Percentiles rank a stretch among this genome's conserved stretches.
Conservation (phyloP, 1,139 yeast species). For the Saccharomyces hybrid region DNA sequence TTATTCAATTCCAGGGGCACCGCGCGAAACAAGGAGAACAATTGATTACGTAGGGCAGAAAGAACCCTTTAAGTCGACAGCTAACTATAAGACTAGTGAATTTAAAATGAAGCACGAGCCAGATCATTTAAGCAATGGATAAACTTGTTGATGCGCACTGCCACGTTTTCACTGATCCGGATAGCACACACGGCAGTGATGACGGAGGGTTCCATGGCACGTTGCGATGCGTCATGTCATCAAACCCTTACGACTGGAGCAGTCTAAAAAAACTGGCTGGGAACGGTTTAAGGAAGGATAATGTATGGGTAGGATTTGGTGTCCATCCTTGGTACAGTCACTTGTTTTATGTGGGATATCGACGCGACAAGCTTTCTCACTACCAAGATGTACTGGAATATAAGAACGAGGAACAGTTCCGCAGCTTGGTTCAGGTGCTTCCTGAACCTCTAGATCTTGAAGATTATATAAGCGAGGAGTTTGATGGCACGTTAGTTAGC, state of each 20-base stretch:
- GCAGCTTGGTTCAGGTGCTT: constrained; percentile 40
- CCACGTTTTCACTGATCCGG: constrained; percentile 39
- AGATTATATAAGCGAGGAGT: constrained; percentile 34
- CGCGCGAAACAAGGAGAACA: constrained; percentile 3
- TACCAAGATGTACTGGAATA: constrained; percentile 40
- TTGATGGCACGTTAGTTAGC: constrained; percentile 30
- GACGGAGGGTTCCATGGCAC: constrained; percentile 2
- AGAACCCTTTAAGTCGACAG: not conserved
- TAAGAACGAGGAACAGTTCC: constrained; percentile 27
- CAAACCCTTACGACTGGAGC: constrained; percentile 45
- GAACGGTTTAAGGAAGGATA: constrained; percentile 27
- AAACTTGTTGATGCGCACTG: constrained; percentile 55
- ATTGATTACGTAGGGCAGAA: constrained; percentile 1
- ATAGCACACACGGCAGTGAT: not conserved
- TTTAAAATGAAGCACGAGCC: not conserved
- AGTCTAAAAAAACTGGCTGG: constrained; percentile 34
- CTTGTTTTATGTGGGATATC: constrained; percentile 38
- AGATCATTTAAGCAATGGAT: not conserved
- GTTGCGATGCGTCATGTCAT: constrained; percentile 44
- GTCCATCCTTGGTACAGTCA: constrained; percentile 91
- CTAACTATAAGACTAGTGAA: not conserved
- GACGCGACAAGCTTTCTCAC: constrained; percentile 38
- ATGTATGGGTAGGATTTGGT: constrained; percentile 57
- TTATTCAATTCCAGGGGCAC: constrained; percentile 2
- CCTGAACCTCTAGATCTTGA: constrained; percentile 51